Evolutionary conservation across 2,329 filamentous ascomycete genomes (phyloP), one percentile per base, ranked within the genome.

Genomic region (Harringtonia aguacate): DNA sequence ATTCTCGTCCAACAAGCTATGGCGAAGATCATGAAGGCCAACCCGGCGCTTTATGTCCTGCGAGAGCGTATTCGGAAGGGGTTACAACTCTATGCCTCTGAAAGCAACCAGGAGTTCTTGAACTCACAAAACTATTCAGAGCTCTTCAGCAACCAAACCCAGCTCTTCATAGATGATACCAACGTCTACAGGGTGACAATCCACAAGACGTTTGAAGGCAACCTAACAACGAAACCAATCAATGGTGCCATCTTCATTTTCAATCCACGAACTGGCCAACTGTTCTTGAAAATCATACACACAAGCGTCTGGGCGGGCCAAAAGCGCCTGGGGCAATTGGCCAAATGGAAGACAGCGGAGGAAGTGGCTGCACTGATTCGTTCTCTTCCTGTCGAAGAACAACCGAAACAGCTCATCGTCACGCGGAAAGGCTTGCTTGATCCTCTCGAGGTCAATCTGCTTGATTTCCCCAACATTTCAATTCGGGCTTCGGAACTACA

Each of bases 191-290:
- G 92, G 69, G 92, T 98, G 49, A 98, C 92, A 1, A 98, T 98
- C 50, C 92, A 98, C 73, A 98, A 98, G 77, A 98, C 92, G 0
- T 98, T 98, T 50, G 92, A 98, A 64, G 92, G 92, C 56, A 98
- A 98, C 61, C 72, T 98, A 77, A 98, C 92, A 0, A 98, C 92
- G 2, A 98, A 98, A 66, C 92, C 92, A 4, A 98, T 98, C 73
- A 98, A 98, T 62, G 92, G 92, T 60, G 92, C 94, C 37, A 97
- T 98, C 61, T 98, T 98, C 72, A 98, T 98, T 60, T 97, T 98
- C 77, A 98, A 98, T 61, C 92, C 94, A n/a, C 80, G 90, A 46
- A 98, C 92, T 42, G 92, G 92, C 41, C 92, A 98, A 59, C 68
- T 98, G 33, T 98, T 98, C 79, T 67, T 98, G 59, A 98, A 98